These are phyloP conservation scores for Sugiyamaella valdiviana DNA, from an alignment of 805 yeast genomes.

Conservation along the genomic window DNA sequence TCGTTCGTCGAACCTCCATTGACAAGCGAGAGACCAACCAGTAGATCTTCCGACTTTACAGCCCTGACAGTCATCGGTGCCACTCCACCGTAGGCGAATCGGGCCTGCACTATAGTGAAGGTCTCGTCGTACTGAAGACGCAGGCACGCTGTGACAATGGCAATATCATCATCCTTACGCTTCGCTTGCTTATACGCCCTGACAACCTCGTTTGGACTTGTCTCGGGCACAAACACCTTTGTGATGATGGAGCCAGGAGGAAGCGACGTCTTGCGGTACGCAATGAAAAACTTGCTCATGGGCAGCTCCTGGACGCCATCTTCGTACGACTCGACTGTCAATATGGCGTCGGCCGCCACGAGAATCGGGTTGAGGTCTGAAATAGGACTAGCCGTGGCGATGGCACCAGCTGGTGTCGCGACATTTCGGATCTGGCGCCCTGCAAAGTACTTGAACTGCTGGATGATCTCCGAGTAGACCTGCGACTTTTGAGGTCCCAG, in stretches of 20 bases:
- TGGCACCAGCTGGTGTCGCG: constrained; percentile 46
- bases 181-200: constrained; percentile 42
- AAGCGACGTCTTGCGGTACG: constrained; percentile 38
- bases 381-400: constrained; percentile 46
- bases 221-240: constrained; percentile 38
- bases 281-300: constrained; percentile 41
- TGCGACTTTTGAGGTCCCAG: constrained; percentile 29
- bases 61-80: constrained; percentile 42
- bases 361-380: constrained; percentile 44
- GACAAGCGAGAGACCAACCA: constrained; percentile 17
- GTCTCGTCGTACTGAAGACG: constrained; percentile 22
- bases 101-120: constrained; percentile 22
- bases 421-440: constrained; percentile 46
- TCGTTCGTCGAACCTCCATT: neutral
- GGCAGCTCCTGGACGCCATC: constrained; percentile 28
- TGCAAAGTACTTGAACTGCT: constrained; percentile 43
- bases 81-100: constrained; percentile 43
- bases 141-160: constrained; percentile 42
- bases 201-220: constrained; percentile 33
- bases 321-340: constrained; percentile 34
- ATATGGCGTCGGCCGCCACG: constrained; percentile 38
- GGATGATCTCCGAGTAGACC: constrained; percentile 34
- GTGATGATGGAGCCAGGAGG: constrained; percentile 36
- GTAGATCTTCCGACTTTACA: constrained; percentile 29
- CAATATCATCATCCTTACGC: constrained; percentile 46